Evolutionary conservation across 2,329 filamentous ascomycete genomes (phyloP), one percentile per base, ranked within the genome.

Genomic region (Stromatinia cepivora): DNA sequence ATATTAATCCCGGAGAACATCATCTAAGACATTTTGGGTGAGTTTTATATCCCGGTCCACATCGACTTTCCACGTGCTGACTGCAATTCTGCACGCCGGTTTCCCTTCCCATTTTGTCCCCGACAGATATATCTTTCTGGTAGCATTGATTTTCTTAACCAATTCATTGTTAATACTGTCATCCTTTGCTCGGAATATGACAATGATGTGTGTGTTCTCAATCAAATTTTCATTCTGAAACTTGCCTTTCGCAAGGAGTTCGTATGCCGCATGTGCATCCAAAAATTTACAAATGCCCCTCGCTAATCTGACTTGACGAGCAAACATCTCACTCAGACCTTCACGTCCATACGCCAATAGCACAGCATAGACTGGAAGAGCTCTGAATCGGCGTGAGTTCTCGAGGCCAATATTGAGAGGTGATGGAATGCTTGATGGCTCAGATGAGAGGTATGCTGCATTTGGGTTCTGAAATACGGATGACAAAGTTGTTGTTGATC

Each of bases 371-470:
- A 93, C 91, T 0, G 94, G 94, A n/a, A 97, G 82, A 0, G 94
- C 94, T 66, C 94, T 88, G 82, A 97, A 97, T 8, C 94, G 90
- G 52, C 94, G 88, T 2, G 93, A 97, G 80, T 97, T 97, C 76
- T 97, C 94, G 28, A 97, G 83, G 28, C 93, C 93, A 69, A 95
- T 87, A 79, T 97, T 94, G 22, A 97, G 82, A 0, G 94, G 94
- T 4, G 91, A 94, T n/a, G 89, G 88, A 71, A 95, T 90, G 6
- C 75, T 75, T 4, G 76, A 75, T 22, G 79, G 78, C 28, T 80
- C 79, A 11, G 80, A 79, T 7, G 83, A 80, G 58, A 97, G 86
- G 77, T 97, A 97, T 1, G 90, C 91, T 3, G 94, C 94, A 77
- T 94, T 94, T 45, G 92, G 88, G 79, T 97, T 97, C 70, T 87